Conservation (phyloP, 805 yeast species). For the Lipomyces starkeyi region DNA sequence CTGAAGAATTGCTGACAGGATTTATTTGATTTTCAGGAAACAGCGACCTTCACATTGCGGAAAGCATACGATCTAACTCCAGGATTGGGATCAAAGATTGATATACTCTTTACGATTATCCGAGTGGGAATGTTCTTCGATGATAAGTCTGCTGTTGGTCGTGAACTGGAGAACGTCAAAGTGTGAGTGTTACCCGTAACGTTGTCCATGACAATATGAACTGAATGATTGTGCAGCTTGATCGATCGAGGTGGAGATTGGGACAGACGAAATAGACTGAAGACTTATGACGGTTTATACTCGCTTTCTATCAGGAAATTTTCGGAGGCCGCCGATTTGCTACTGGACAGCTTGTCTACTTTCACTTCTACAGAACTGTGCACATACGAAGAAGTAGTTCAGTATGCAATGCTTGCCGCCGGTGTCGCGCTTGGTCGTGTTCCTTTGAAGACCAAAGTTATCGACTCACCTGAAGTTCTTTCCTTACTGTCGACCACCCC, state of each 20-base stretch:
- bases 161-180: slow-evolving; percentile 75
- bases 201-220: background rate
- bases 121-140: slow-evolving; percentile 90
- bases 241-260: slow-evolving; percentile 98
- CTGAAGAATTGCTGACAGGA: background rate
- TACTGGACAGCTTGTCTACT: slow-evolving; percentile 91
- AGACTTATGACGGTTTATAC: slow-evolving; percentile 88
- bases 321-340: slow-evolving; percentile 78
- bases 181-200: slow-evolving; percentile 32
- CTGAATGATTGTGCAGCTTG: slow-evolving; percentile 45
- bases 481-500: slow-evolving; percentile 75
- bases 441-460: slow-evolving; percentile 79
- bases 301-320: slow-evolving; percentile 85
- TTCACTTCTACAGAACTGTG: slow-evolving; percentile 92
- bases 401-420: slow-evolving; percentile 87
- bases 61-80: slow-evolving; percentile 81
- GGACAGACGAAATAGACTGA: slow-evolving; percentile 96
- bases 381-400: slow-evolving; percentile 87
- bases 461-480: slow-evolving; percentile 92
- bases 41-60: slow-evolving; percentile 33
- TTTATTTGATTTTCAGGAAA: slow-evolving; percentile 16
- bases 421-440: slow-evolving; percentile 80
- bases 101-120: slow-evolving; percentile 76
- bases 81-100: slow-evolving; percentile 89
- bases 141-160: slow-evolving; percentile 71